These are phyloP conservation scores for Lolium rigidum DNA, from an alignment of 176 grass and related monocot species.

Conservation along the genomic window DNA sequence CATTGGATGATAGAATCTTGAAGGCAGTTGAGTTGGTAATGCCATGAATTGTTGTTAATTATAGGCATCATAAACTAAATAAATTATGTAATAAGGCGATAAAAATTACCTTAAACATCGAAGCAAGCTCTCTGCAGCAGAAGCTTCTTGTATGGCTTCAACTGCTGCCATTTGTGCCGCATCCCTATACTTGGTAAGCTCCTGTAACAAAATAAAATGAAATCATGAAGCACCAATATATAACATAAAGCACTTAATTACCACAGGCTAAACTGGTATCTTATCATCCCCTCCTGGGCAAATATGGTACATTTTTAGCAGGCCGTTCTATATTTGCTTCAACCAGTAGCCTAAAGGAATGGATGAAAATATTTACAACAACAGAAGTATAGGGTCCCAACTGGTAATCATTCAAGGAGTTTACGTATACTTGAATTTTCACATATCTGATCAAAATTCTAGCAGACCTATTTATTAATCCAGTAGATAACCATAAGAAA, in stretches of 20 bases:
- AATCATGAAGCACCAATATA: constrained; percentile 12
- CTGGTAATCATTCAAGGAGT: not conserved
- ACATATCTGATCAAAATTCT: not conserved
- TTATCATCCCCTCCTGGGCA: not conserved
- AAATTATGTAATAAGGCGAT: constrained; percentile 17
- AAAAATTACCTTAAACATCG: constrained; percentile 86
- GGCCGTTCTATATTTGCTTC: not conserved
- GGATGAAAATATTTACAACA: not conserved
- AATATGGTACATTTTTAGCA: constrained; percentile 18
- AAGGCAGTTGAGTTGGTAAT: not conserved
- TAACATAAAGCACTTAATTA: constrained; percentile 1
- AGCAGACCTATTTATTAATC: not conserved
- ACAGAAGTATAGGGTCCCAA: constrained; percentile 1
- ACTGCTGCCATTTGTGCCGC: constrained; percentile 87
- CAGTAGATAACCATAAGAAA: not conserved
- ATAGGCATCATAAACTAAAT: not conserved
- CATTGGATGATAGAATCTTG: not conserved
- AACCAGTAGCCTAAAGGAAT: not conserved
- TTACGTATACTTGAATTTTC: not conserved
- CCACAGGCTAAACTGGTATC: not conserved
- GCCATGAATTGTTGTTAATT: constrained; percentile 25
- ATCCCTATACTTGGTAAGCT: constrained; percentile 87
- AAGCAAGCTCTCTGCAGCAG: constrained; percentile 89
- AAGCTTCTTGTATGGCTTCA: constrained; percentile 95
- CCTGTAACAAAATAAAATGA: constrained; percentile 53